Base-by-base conservation (phyloP, 2,329 filamentous ascomycete species). In the Trichoderma sp. region DNA sequence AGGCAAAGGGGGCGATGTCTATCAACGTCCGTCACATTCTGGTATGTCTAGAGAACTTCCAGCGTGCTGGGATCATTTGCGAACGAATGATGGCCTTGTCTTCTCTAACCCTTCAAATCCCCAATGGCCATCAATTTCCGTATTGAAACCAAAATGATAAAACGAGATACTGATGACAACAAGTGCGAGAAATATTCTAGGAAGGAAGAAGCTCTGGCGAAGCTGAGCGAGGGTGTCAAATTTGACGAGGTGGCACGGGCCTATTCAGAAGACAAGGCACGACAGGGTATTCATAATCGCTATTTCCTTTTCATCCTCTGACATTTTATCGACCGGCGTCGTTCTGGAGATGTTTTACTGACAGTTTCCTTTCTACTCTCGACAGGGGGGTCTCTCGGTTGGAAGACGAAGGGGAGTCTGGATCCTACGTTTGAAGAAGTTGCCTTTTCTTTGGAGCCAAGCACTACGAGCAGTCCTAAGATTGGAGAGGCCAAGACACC, bases 21-120 rank as follows among this genome's bases (percentile, higher is more conserved):
- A 91, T 93, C 80, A 92, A 92, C 74, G 89, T 91, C 63, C 86
- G 91, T 48, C 91, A 93, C 77, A 92, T 93, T 68, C 78, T 92
- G 74, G 84, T 86, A 72, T 64, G 78, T 70, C 39, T 22, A n/a
- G n/a, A 35, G 58, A 52, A 13, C 8, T 4, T 13, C 25, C 29
- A 12, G 27, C 15, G 29, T 22, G 42, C 13, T 61, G 29, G 1
- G 42, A 19, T 19, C 10, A 15, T 34, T 32, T 25, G 15, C 3
- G 10, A 25, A 52, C 42, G 19, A 8, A 29, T 53, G 15, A 10
- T 1, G n/a, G 48, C 34, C 39, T 5, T 10, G 4, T 35, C 19
- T 15, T 5, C 13, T 12, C 37, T 6, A 0, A 13, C 1, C 27
- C 9, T 19, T 35, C 9, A 15, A 8, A 29, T 54, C 0, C 34